Percentiles rank a stretch among this genome's conserved stretches.
Evolutionary conservation across 1,139 yeast genomes (phyloP).

Genomic region (Saccharomyces hybrid): DNA sequence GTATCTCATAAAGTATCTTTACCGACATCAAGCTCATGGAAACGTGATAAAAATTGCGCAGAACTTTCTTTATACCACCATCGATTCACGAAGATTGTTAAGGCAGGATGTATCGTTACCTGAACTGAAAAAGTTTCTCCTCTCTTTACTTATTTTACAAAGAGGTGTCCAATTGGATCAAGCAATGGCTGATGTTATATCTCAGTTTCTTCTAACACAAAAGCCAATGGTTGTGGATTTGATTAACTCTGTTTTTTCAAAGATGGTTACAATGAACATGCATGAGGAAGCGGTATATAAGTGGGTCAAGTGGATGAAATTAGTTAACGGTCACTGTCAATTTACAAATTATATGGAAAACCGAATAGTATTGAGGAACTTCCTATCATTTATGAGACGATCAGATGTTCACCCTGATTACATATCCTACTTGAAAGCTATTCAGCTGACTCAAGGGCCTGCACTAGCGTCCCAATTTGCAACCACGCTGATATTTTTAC

Average conservation of each 20-base stretch:
- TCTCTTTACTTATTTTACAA: slow-evolving; percentile 13
- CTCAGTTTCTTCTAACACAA: slow-evolving; percentile 18
- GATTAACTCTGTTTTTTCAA: slow-evolving; percentile 13
- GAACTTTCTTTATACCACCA: slow-evolving; percentile 9
- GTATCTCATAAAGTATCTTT: slow-evolving; percentile 13
- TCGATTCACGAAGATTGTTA: slow-evolving; percentile 1
- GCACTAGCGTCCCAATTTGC: slow-evolving; percentile 3
- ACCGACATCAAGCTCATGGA: slow-evolving; percentile 11
- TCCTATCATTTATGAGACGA: slow-evolving; percentile 5
- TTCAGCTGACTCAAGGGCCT: slow-evolving; percentile 13
- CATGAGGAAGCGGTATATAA: slow-evolving; percentile 12
- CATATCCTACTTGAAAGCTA: slow-evolving; percentile 9
- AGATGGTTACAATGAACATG: slow-evolving; percentile 4
- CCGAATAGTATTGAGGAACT: slow-evolving; percentile 11
- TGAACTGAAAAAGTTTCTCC: slow-evolving; percentile 19
- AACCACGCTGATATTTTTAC: slow-evolving; percentile 10
- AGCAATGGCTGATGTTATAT: slow-evolving; percentile 14
- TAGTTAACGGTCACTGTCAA: slow-evolving; percentile 24
- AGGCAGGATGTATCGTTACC: slow-evolving; percentile 13
- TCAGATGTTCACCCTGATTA: background rate
- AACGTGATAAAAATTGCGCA: slow-evolving; percentile 12
- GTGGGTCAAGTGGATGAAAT: slow-evolving; percentile 23
- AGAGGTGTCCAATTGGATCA: slow-evolving; percentile 11
- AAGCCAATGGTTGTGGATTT: slow-evolving; percentile 13
- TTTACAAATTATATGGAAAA: slow-evolving; percentile 18